Conservation (phyloP, 805 yeast genomes). For the Candida ortonii region DNA sequence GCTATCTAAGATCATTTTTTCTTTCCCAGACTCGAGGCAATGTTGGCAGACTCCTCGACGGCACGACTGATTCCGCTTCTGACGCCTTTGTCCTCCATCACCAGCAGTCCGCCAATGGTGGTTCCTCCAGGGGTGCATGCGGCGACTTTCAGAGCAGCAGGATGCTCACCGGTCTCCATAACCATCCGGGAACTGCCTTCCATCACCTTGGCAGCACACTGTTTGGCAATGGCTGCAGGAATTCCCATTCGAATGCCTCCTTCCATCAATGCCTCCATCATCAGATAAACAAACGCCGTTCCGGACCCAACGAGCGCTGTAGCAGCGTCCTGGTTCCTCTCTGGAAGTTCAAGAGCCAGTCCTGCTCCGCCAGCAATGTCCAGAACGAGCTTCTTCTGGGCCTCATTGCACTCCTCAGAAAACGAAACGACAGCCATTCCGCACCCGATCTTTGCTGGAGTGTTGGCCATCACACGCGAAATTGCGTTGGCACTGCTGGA, state of each 20-base stretch:
- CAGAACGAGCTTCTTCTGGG: conserved; percentile 48
- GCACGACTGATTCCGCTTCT: conserved; percentile 86
- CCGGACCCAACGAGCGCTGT: conserved; percentile 95
- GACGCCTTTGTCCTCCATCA: conserved; percentile 87
- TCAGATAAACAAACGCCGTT: conserved; percentile 86
- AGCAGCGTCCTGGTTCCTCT: conserved; percentile 93
- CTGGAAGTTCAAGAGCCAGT: conserved; percentile 66
- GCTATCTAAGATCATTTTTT: conserved; percentile 28
- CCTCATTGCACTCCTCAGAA: conserved; percentile 46
- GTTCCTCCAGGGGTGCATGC: conserved; percentile 99
- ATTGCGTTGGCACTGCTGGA: conserved; percentile 44
- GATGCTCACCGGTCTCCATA: conserved; percentile 76
- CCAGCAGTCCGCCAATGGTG: conserved; percentile 90
- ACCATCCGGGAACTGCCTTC: conserved; percentile 94
- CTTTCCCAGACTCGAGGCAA: conserved; percentile 60
- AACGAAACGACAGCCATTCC: conserved; percentile 94
- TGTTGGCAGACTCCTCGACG: conserved; percentile 86
- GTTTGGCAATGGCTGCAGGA: conserved; percentile 76
- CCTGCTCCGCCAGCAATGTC: conserved; percentile 64
- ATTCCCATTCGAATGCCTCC: conserved; percentile 95
- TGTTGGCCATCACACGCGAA: conserved; percentile 96
- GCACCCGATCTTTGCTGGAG: conserved; percentile 89
- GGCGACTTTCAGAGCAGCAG: conserved; percentile 79
- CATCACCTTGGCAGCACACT: conserved; percentile 89
- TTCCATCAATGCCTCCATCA: conserved; percentile 89